Conservation (phyloP, 2,329 filamentous ascomycete genomes). For the Sporothrix pseudoabietina region DNA sequence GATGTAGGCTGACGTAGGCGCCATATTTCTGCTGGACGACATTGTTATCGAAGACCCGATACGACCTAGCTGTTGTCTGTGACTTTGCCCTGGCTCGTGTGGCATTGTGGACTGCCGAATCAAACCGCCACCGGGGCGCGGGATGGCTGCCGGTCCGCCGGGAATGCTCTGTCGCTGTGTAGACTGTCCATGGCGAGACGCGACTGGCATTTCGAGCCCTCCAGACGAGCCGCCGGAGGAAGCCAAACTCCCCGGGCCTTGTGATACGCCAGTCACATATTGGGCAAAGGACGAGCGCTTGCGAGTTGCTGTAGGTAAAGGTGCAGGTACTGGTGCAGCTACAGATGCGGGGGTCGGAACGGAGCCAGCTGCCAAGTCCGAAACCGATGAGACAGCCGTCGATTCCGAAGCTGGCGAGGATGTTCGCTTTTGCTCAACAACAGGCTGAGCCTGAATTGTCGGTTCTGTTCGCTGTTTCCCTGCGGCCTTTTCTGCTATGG, state of each 20-base stretch:
- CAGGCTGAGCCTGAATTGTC: conserved; percentile 36
- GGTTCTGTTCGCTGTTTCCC: conserved; percentile 48
- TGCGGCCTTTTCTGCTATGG: conserved; percentile 49
- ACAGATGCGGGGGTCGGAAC: neutral
- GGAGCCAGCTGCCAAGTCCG: conserved; percentile 7
- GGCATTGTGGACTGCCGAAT: conserved; percentile 26
- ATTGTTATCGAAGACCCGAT: neutral
- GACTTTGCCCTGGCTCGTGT: neutral
- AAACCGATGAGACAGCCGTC: conserved; percentile 9
- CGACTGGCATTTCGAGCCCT: conserved; percentile 28
- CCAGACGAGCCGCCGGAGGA: conserved; percentile 24
- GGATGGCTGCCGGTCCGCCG: neutral
- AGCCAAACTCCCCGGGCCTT: conserved; percentile 18
- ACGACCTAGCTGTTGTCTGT: neutral
- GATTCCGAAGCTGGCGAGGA: conserved; percentile 24
- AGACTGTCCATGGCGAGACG: neutral
- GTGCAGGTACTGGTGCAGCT: neutral
- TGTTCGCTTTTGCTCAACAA: conserved; percentile 26
- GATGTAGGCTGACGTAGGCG: neutral
- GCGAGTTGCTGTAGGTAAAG: neutral
- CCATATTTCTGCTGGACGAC: neutral
- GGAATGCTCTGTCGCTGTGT: neutral
- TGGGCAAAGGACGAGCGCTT: neutral
- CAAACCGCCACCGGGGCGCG: conserved; percentile 11
- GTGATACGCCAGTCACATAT: neutral